A percentile compares a stretch with the other conserved stretches of the same genome.
Evolutionary conservation across 75 land plant genomes (phyloP).

Genomic region (Ceratopteris richardii): DNA sequence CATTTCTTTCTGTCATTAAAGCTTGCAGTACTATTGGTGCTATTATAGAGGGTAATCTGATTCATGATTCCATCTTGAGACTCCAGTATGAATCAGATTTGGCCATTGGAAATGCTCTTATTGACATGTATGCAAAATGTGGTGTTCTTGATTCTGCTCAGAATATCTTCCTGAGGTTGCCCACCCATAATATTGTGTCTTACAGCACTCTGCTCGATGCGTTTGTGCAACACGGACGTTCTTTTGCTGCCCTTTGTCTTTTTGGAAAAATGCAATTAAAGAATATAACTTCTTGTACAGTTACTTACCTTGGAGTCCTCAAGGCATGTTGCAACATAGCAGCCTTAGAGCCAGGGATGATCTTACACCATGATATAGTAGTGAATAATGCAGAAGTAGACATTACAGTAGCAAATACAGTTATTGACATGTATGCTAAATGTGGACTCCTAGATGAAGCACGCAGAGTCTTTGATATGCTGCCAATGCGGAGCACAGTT

Average conservation of each 20-base stretch:
- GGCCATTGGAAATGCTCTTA: slow-evolving; percentile 5
- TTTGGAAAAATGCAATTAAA: too few species aligned
- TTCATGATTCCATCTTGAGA: slow-evolving; percentile 23
- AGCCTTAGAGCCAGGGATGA: background rate
- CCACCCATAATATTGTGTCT: slow-evolving; percentile 8
- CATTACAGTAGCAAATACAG: too few species aligned
- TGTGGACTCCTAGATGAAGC: slow-evolving; percentile 27
- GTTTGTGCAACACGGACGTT: slow-evolving; percentile 11
- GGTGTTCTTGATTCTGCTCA: slow-evolving; percentile 6
- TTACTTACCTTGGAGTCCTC: background rate
- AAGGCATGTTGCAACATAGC: background rate
- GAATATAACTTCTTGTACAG: too few species aligned
- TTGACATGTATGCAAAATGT: slow-evolving; percentile 25
- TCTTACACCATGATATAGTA: background rate
- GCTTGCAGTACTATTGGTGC: slow-evolving; percentile 8
- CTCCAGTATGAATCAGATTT: slow-evolving; percentile 10
- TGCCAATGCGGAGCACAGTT: slow-evolving; percentile 33
- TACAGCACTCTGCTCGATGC: slow-evolving; percentile 21
- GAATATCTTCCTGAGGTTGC: slow-evolving; percentile 7
- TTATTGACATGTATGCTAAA: slow-evolving; percentile 43
- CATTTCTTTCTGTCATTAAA: slow-evolving; percentile 5
- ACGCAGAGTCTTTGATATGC: slow-evolving; percentile 18
- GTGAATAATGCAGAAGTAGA: too few species aligned
- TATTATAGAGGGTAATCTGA: slow-evolving; percentile 18
- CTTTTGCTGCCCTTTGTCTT: too few species aligned